Evolutionary conservation across 2,329 filamentous ascomycete genomes (phyloP).

Genomic region (Leptographium lundbergii): DNA sequence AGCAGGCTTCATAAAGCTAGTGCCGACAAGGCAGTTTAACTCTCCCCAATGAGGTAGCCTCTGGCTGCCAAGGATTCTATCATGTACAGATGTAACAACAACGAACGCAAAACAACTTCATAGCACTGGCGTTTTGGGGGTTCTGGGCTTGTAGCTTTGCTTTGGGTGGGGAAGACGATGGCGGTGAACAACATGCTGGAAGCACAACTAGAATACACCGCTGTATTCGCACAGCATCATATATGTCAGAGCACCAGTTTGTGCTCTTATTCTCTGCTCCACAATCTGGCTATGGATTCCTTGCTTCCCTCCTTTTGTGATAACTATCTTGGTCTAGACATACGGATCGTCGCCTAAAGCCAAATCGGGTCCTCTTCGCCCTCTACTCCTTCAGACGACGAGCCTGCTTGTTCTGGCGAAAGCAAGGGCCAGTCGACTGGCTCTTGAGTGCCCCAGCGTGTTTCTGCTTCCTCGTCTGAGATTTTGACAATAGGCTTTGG

Average conservation of each 20-base stretch:
- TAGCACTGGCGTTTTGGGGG: slow-evolving; percentile 7
- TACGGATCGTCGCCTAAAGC: background rate
- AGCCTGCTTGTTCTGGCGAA: background rate
- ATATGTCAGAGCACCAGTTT: background rate
- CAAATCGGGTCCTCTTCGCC: background rate
- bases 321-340: background rate
- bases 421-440: background rate
- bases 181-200: background rate
- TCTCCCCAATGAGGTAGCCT: background rate
- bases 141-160: background rate
- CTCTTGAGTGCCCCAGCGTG: background rate
- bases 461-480: background rate
- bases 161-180: background rate
- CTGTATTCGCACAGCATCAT: background rate
- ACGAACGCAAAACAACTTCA: background rate
- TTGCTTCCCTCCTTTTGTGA: background rate
- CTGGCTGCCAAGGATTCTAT: background rate
- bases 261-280: slow-evolving; percentile 2
- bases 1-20: slow-evolving; percentile 24
- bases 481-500: background rate
- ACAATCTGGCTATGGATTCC: background rate
- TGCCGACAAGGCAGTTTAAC: background rate
- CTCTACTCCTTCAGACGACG: background rate
- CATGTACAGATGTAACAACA: slow-evolving; percentile 7
- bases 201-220: background rate